A percentile compares a stretch with the other conserved stretches of the same genome.
Conservation (phyloP, 257 asterid genomes). For the Ehretia macrophylla region DNA sequence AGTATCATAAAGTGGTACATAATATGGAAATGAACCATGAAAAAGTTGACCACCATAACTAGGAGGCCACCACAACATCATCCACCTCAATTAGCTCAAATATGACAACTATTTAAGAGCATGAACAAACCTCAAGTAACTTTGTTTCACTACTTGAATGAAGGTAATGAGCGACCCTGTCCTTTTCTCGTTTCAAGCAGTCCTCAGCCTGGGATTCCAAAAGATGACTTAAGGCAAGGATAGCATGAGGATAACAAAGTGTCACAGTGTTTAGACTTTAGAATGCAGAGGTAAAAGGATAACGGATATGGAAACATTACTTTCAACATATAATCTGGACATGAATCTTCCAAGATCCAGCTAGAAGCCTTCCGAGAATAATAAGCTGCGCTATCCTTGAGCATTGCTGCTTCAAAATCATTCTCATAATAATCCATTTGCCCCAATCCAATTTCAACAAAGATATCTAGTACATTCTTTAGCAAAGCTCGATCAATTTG, state of each 20-base stretch:
- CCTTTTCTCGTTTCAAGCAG: constrained; percentile 79
- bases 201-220: constrained; percentile 70
- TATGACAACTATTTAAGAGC: constrained; percentile 10
- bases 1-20: not conserved
- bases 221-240: constrained; percentile 12
- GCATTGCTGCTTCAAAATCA: constrained; percentile 86
- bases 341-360: constrained; percentile 97
- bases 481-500: constrained; percentile 90
- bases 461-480: constrained; percentile 88
- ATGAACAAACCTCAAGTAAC: constrained; percentile 86
- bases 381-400: constrained; percentile 84
- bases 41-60: not conserved
- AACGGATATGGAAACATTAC: constrained; percentile 23
- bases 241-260: not conserved
- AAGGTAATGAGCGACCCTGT: constrained; percentile 90
- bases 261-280: not conserved
- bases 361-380: constrained; percentile 96
- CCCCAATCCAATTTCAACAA: constrained; percentile 98
- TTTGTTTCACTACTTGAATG: constrained; percentile 93
- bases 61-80: not conserved
- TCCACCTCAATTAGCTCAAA: not conserved
- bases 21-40: not conserved
- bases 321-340: constrained; percentile 96
- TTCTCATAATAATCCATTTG: constrained; percentile 79
- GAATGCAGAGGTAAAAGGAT: not conserved